Percentiles rank a stretch among this genome's conserved stretches.
phyloP scores from a whole-genome alignment of 805 yeast genomes.

The Candida mattraensis region DNA sequence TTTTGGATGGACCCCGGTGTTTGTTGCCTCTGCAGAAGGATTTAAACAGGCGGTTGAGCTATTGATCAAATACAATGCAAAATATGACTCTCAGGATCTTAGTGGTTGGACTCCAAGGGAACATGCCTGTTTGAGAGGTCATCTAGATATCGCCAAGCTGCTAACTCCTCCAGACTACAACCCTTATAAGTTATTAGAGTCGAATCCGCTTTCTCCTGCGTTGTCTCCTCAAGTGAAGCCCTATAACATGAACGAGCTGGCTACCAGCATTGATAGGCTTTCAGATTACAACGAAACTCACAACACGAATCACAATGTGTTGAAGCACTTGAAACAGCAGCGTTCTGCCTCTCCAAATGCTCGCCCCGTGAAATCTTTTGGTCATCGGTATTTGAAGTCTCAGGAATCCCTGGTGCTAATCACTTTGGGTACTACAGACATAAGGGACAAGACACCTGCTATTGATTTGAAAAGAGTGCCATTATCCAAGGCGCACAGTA shows the following conservation, averaged over 20 bases:
- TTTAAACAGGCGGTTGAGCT: constrained; percentile 52
- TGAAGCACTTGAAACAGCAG: constrained; percentile 23
- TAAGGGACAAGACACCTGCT: constrained; percentile 56
- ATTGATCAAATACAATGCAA: constrained; percentile 55
- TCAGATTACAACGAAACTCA: constrained; percentile 21
- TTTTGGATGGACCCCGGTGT: constrained; percentile 94
- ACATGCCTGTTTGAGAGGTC: constrained; percentile 91
- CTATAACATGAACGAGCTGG: constrained; percentile 20
- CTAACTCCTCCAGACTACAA: constrained; percentile 51
- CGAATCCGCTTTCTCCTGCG: constrained; percentile 23
- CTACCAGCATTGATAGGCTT: constrained; percentile 28
- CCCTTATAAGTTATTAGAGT: constrained; percentile 29
- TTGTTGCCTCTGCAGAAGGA: constrained; percentile 89
- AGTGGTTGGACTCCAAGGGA: constrained; percentile 99
- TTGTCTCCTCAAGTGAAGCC: constrained; percentile 37
- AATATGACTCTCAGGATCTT: constrained; percentile 60
- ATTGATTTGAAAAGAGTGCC: constrained; percentile 75
- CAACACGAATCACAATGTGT: constrained; percentile 16
- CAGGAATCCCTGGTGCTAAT: constrained; percentile 73
- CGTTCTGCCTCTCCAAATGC: constrained; percentile 31
- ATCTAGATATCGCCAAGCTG: constrained; percentile 63
- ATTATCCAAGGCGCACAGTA: constrained; percentile 68
- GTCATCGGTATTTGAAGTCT: constrained; percentile 68
- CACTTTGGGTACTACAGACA: constrained; percentile 84
- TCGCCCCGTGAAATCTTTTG: constrained; percentile 77